These are phyloP conservation scores for Bryoglossum gracile DNA, from an alignment of 495 filamentous ascomycete genomes.

Conservation along the genomic window DNA sequence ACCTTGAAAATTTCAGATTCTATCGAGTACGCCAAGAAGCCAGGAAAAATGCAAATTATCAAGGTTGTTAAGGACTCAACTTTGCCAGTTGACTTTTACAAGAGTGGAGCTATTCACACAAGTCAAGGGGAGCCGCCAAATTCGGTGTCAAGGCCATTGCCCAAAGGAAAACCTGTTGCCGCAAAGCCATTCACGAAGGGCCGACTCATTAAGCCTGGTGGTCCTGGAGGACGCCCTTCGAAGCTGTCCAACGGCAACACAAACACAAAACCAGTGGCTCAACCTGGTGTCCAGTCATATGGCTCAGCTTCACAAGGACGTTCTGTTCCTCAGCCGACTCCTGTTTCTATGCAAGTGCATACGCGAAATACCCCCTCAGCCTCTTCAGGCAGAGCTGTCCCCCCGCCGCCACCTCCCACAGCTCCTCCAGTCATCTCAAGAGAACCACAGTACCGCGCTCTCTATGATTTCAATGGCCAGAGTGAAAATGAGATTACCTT, in stretches of 20 bases:
- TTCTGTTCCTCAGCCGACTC: constrained; percentile 38
- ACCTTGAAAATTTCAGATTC: constrained; percentile 73
- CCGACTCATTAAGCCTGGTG: constrained; percentile 83
- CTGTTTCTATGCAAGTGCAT: constrained; percentile 35
- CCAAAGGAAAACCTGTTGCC: constrained; percentile 73
- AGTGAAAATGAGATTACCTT: constrained; percentile 74
- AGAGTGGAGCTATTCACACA: constrained; percentile 86
- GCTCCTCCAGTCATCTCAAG: constrained; percentile 55
- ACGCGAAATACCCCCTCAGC: constrained; percentile 41
- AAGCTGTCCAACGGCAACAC: constrained; percentile 46
- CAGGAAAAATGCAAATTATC: constrained; percentile 78
- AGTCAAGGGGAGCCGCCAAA: constrained; percentile 74
- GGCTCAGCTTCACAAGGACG: constrained; percentile 36
- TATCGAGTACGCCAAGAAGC: constrained; percentile 98
- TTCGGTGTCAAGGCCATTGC: constrained; percentile 77
- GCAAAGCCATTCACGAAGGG: constrained; percentile 86
- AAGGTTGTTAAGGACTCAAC: constrained; percentile 84
- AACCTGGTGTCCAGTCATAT: constrained; percentile 27
- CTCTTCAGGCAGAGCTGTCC: constrained; percentile 24
- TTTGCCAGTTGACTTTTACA: constrained; percentile 73
- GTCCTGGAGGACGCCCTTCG: constrained; percentile 72
- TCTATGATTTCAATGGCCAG: constrained; percentile 83
- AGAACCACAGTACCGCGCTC: constrained; percentile 71
- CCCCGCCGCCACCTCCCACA: constrained; percentile 66
- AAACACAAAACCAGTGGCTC: constrained; percentile 40